These are phyloP conservation scores for Malus domestica DNA, from an alignment of 306 rosid genomes.

Conservation along the genomic window DNA sequence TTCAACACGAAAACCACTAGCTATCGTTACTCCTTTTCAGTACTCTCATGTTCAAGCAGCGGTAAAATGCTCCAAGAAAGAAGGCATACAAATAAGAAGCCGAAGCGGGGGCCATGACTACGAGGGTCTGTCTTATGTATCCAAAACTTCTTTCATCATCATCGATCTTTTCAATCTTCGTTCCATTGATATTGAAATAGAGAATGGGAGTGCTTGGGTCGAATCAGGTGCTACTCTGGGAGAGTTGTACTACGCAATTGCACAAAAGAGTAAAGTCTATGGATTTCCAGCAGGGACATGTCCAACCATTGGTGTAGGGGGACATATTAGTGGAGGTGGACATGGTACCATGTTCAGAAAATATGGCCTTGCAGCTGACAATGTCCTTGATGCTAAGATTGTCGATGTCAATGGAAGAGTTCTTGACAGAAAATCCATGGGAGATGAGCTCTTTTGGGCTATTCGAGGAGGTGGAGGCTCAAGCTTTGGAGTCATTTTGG, in stretches of 20 bases:
- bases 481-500: conserved; percentile 47
- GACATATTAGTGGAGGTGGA: conserved; percentile 20
- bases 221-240: conserved; percentile 28
- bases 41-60: conserved; percentile 25
- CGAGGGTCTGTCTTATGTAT: conserved; percentile 30
- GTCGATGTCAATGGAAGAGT: conserved; percentile 40
- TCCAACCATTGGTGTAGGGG: conserved; percentile 22
- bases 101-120: conserved; percentile 28
- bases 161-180: conserved; percentile 25
- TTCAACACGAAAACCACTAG: conserved; percentile 33
- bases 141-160: conserved; percentile 11
- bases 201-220: conserved; percentile 1
- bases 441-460: conserved; percentile 71
- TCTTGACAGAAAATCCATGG: conserved; percentile 51
- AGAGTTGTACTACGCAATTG: conserved; percentile 19
- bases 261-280: conserved; percentile 8
- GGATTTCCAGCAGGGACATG: conserved; percentile 30
- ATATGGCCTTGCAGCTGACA: conserved; percentile 54
- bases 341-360: conserved; percentile 32
- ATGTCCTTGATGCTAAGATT: conserved; percentile 1
- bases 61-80: conserved; percentile 5
- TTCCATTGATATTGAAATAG: conserved; percentile 4
- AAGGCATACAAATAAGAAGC: conserved; percentile 4
- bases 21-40: conserved; percentile 33
- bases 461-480: conserved; percentile 68